These are phyloP conservation scores for Scleromitrula shiraiana DNA, from an alignment of 2,329 filamentous ascomycete genomes.

Conservation along the genomic window DNA sequence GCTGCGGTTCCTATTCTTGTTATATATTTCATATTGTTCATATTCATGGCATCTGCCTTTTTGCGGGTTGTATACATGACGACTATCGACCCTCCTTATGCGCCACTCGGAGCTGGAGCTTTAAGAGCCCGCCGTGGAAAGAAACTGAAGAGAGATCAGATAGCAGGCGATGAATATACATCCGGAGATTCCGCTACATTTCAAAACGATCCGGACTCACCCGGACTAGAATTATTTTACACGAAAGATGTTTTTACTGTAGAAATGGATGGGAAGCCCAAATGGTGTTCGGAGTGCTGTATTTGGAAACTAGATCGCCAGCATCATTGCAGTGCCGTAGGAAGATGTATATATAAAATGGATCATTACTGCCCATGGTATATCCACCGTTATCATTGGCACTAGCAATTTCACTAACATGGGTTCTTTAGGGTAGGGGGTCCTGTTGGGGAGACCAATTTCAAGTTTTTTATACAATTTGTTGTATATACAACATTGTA, in stretches of 20 bases:
- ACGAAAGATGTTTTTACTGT: constrained; percentile 78
- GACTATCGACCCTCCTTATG: constrained; percentile 62
- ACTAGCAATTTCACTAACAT: constrained; percentile 2
- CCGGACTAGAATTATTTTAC: constrained; percentile 69
- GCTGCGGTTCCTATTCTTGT: constrained; percentile 62
- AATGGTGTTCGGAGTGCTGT: constrained; percentile 76
- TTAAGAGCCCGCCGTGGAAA: constrained; percentile 15
- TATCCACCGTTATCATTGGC: constrained; percentile 6
- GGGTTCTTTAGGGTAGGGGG: constrained; percentile 64
- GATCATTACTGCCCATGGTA: constrained; percentile 90
- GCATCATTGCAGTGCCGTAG: constrained; percentile 70
- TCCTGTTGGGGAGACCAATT: constrained; percentile 76
- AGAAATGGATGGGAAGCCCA: constrained; percentile 72
- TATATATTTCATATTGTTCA: constrained; percentile 64
- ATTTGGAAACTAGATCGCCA: constrained; percentile 84
- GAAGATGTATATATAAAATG: constrained; percentile 47
- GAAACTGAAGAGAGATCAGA: constrained; percentile 22
- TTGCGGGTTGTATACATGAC: constrained; percentile 63
- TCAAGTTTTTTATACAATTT: constrained; percentile 93
- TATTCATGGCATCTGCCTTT: constrained; percentile 60
- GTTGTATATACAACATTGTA: constrained; percentile 64
- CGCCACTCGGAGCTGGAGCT: constrained; percentile 50
- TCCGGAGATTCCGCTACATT: constrained; percentile 12
- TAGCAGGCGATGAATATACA: constrained; percentile 20
- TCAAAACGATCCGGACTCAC: constrained; percentile 44